These are phyloP conservation scores for Diaporthe citriasiana DNA, from an alignment of 2,329 filamentous ascomycete genomes.

Conservation along the genomic window DNA sequence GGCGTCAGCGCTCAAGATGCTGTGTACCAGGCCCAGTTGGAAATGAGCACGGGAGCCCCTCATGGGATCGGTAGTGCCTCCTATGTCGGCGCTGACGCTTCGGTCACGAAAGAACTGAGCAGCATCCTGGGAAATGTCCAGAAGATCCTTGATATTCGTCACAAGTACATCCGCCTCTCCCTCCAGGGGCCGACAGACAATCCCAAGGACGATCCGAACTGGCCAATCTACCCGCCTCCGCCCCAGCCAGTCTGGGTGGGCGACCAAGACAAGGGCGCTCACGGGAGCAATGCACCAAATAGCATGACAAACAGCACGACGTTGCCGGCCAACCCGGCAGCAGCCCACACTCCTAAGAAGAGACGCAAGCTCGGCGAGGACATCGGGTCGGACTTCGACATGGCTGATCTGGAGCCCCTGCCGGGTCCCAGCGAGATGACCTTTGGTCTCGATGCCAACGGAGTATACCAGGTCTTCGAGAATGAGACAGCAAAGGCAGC, in stretches of 20 bases:
- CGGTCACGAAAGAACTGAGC: slow-evolving; percentile 86
- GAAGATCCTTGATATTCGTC: slow-evolving; percentile 86
- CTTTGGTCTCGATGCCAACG: slow-evolving; percentile 84
- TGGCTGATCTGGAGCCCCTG: slow-evolving; percentile 82
- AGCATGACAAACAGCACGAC: slow-evolving; percentile 60
- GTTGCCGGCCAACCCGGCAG: slow-evolving; percentile 54
- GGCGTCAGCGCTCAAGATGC: slow-evolving; percentile 45
- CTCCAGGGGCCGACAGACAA: slow-evolving; percentile 87
- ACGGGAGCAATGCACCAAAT: slow-evolving; percentile 51
- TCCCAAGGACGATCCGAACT: slow-evolving; percentile 85
- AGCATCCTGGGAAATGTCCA: slow-evolving; percentile 93
- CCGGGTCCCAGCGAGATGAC: slow-evolving; percentile 79
- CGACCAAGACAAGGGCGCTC: slow-evolving; percentile 54
- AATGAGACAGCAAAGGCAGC: slow-evolving; percentile 72
- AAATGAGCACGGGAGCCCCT: slow-evolving; percentile 56
- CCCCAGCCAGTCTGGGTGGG: slow-evolving; percentile 92
- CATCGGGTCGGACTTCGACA: slow-evolving; percentile 92
- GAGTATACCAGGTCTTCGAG: slow-evolving; percentile 94
- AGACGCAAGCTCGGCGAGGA: slow-evolving; percentile 88
- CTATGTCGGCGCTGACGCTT: slow-evolving; percentile 79
- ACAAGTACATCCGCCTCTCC: slow-evolving; percentile 90
- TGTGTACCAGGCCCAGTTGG: slow-evolving; percentile 44
- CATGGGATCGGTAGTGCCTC: slow-evolving; percentile 76
- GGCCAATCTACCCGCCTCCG: slow-evolving; percentile 91
- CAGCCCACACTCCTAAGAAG: slow-evolving; percentile 61